phyloP scores from a whole-genome alignment of 1,284 basidiomycete species.

The Gymnopus androsaceus region DNA sequence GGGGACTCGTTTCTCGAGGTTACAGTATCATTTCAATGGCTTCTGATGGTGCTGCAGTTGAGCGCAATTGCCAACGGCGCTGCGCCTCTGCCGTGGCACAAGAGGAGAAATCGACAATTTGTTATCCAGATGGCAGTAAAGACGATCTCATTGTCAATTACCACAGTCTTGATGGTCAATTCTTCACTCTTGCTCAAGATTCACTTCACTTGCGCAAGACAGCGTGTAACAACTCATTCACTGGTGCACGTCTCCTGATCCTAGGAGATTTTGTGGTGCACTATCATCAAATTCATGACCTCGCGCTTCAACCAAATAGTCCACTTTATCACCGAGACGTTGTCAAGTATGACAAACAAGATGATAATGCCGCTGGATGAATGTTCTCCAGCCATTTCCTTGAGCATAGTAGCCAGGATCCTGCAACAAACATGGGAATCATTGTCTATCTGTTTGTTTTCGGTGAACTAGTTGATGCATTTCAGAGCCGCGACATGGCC shows the following conservation, averaged over 20 bases:
- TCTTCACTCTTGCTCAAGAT: conserved; percentile 23
- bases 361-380: conserved; percentile 18
- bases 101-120: conserved; percentile 14
- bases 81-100: conserved; percentile 3
- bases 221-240: conserved; percentile 20
- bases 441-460: conserved; percentile 9
- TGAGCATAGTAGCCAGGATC: not conserved
- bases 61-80: conserved; percentile 22
- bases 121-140: conserved; percentile 11
- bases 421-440: conserved; percentile 1
- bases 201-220: conserved; percentile 24
- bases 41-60: conserved; percentile 24
- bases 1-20: not conserved
- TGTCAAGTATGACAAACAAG: conserved; percentile 17
- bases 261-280: conserved; percentile 18
- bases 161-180: conserved; percentile 2
- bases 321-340: conserved; percentile 22
- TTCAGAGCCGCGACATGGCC: conserved; percentile 6
- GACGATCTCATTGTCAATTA: conserved; percentile 12
- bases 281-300: conserved; percentile 17
- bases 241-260: conserved; percentile 19
- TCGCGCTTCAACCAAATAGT: conserved; percentile 12
- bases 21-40: conserved; percentile 17
- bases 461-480: conserved; percentile 10
- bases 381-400: conserved; percentile 14